Conservation (phyloP, 306 rosid species). For the Corylus avellana region DNA sequence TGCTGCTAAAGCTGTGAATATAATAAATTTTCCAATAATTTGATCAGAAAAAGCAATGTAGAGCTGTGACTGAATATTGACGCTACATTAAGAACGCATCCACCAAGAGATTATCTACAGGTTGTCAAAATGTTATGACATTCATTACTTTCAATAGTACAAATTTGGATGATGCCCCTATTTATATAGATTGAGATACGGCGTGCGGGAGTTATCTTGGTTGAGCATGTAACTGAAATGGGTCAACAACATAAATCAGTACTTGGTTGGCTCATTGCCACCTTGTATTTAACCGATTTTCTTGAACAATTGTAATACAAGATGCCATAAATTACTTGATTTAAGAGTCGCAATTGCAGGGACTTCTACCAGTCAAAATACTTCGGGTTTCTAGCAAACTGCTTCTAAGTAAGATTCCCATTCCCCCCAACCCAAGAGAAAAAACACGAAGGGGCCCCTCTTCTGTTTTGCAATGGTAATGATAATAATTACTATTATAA, state of each 20-base stretch:
- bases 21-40: background rate
- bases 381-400: background rate
- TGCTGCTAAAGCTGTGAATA: constrained; percentile 51
- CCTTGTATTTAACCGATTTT: background rate
- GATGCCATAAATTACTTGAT: background rate
- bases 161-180: background rate
- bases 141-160: background rate
- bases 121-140: background rate
- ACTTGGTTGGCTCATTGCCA: background rate
- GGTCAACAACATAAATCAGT: background rate
- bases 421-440: background rate
- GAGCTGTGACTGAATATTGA: background rate
- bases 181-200: background rate
- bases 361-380: background rate
- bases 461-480: no score
- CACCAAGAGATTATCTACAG: background rate
- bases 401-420: background rate
- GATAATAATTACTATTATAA: background rate
- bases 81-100: constrained; percentile 3
- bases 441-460: no score
- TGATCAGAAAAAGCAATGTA: background rate
- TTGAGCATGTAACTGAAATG: background rate
- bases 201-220: background rate
- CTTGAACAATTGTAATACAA: background rate
- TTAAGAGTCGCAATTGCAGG: background rate